Evolutionary conservation across 768 basidiomycete genomes (phyloP).

Genomic region (Tubosaeta sp.): DNA sequence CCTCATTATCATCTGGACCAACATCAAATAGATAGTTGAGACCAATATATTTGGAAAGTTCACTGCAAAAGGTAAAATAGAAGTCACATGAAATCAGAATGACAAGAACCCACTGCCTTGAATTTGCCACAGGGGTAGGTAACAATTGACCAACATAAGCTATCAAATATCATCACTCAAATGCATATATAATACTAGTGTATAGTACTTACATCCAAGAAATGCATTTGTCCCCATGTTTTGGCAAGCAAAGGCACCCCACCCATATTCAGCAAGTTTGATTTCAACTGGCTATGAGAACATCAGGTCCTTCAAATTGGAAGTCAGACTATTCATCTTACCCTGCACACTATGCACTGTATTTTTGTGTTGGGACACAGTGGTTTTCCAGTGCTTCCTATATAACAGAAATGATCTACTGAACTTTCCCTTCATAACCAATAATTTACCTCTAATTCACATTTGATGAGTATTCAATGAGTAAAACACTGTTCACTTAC

Average conservation of each 20-base stretch:
- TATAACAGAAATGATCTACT: not conserved
- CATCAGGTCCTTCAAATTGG: not conserved
- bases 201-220: conserved; percentile 29
- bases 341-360: conserved; percentile 21
- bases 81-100: too few species aligned
- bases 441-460: conserved; percentile 20
- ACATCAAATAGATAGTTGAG: conserved; percentile 36
- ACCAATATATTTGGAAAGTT: conserved; percentile 4
- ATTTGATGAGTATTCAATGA: not conserved
- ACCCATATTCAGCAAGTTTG: conserved; percentile 33
- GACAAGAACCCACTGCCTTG: conserved; percentile 1
- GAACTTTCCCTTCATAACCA: not conserved
- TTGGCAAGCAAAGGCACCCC: conserved; percentile 43
- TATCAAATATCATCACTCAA: conserved; percentile 7
- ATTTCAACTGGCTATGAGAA: conserved; percentile 33
- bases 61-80: conserved; percentile 3
- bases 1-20: not conserved
- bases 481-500: conserved; percentile 18
- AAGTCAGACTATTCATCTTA: conserved; percentile 1
- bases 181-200: not conserved
- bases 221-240: conserved; percentile 19
- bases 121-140: conserved; percentile 6
- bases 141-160: conserved; percentile 39
- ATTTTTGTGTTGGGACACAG: conserved; percentile 29
- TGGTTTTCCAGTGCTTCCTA: conserved; percentile 17